Percentiles rank a stretch among this genome's conserved stretches.
phyloP scores from a whole-genome alignment of 2,329 filamentous ascomycete genomes.

The Cryphonectria japonica region DNA sequence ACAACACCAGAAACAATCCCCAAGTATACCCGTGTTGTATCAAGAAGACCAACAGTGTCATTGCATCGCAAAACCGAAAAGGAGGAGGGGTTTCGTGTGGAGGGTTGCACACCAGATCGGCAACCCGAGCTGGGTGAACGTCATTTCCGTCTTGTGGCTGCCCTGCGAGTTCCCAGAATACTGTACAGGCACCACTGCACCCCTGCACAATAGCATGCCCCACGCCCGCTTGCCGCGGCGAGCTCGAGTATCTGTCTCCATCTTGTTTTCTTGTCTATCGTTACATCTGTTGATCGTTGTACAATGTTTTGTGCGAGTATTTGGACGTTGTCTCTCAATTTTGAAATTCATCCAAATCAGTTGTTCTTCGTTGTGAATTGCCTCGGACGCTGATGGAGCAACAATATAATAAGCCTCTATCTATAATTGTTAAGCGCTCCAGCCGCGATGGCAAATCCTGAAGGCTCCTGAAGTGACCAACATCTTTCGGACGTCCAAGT shows the following conservation, averaged over 20 bases:
- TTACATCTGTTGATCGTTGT: not conserved
- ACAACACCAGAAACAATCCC: not conserved
- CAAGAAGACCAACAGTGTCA: not conserved
- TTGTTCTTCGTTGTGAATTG: not conserved
- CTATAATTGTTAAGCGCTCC: not conserved
- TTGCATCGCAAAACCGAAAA: not conserved
- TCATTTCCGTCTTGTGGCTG: conserved; percentile 10
- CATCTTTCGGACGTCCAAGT: not conserved
- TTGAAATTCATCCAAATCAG: not conserved
- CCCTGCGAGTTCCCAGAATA: not conserved
- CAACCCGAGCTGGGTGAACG: conserved; percentile 1
- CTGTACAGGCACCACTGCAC: not conserved
- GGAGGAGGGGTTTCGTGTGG: not conserved
- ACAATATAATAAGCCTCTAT: not conserved
- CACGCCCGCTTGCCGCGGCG: conserved; percentile 6
- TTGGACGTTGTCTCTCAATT: not conserved
- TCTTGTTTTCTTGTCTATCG: not conserved
- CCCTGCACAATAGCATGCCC: conserved; percentile 5
- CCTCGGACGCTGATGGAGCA: not conserved
- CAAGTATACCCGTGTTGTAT: not conserved
- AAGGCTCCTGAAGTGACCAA: not conserved
- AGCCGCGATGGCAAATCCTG: not conserved
- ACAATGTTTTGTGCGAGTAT: not conserved
- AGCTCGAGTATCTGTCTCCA: conserved; percentile 3
- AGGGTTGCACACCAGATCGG: not conserved